Evolutionary conservation across 2,329 filamentous ascomycete genomes (phyloP).

Genomic region (Fusarium xyrophilum): DNA sequence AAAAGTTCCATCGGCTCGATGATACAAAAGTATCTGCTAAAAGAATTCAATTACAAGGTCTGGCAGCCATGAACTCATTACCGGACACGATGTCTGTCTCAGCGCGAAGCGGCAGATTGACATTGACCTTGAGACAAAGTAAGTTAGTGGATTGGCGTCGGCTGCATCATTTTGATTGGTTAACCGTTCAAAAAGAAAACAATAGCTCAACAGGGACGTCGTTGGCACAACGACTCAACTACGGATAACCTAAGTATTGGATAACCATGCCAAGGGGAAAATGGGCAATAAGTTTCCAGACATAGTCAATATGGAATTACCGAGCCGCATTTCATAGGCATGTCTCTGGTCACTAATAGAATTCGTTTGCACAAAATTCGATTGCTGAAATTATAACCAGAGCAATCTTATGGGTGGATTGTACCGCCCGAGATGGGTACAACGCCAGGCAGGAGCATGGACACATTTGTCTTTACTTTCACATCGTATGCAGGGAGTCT

Average conservation of each 20-base stretch:
- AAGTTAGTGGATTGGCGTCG: neutral
- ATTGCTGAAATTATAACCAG: neutral
- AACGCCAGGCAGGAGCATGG: neutral
- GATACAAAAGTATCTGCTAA: neutral
- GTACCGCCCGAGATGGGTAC: neutral
- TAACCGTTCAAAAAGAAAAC: conserved; percentile 13
- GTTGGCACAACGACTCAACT: conserved; percentile 31
- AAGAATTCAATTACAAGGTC: neutral
- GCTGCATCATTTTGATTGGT: conserved; percentile 14
- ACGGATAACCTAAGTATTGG: too few species aligned
- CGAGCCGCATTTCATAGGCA: neutral
- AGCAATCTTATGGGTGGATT: neutral
- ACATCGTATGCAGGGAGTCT: conserved; percentile 3
- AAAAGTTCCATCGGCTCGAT: neutral
- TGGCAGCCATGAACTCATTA: neutral
- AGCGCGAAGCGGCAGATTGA: neutral
- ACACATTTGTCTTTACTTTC: neutral
- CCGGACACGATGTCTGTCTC: neutral
- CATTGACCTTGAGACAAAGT: conserved; percentile 1
- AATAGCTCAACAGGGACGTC: neutral
- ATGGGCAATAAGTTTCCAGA: neutral
- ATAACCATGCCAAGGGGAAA: neutral
- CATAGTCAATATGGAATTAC: neutral
- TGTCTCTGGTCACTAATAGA: neutral
- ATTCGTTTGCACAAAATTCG: too few species aligned